A percentile compares a stretch with the other conserved stretches of the same genome.
phyloP scores from a whole-genome alignment of 2,329 filamentous ascomycete genomes.

The Teratosphaeria viscida region DNA sequence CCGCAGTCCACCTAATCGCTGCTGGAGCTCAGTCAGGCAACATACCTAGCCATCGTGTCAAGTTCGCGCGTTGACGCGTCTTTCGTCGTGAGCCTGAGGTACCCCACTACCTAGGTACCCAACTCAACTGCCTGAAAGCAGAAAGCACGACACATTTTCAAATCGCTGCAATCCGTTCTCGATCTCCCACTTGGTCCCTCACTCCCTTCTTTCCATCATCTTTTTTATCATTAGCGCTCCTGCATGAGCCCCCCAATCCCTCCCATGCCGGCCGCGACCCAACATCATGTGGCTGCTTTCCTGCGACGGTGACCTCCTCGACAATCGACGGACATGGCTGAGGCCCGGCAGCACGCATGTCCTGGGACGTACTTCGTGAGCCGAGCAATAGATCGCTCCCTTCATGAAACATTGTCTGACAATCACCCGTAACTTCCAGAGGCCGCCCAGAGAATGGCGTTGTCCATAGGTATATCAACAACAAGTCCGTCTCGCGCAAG shows the following conservation, averaged over 20 bases:
- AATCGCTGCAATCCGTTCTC: too few species aligned
- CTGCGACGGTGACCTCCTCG: conserved; percentile 45
- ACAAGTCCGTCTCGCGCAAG: conserved; percentile 78
- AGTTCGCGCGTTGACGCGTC: too few species aligned
- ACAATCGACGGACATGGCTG: conserved; percentile 29
- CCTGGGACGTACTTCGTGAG: conserved; percentile 55
- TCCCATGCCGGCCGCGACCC: background rate
- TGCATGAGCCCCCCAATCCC: background rate
- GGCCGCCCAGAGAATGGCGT: conserved; percentile 35
- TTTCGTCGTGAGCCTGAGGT: too few species aligned
- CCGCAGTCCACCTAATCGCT: too few species aligned
- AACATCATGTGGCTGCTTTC: conserved; percentile 44
- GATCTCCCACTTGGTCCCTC: too few species aligned
- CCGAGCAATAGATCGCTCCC: background rate
- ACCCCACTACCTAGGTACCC: too few species aligned
- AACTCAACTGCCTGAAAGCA: too few species aligned
- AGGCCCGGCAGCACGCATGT: conserved; percentile 19
- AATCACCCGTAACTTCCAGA: background rate
- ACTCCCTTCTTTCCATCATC: too few species aligned
- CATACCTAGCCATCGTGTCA: too few species aligned
- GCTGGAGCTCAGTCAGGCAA: too few species aligned
- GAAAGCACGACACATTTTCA: background rate
- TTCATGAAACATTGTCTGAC: background rate
- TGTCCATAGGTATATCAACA: conserved; percentile 54
- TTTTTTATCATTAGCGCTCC: background rate